Conservation (phyloP, 2,329 filamentous ascomycete species). For the Exserohilum rostratum region DNA sequence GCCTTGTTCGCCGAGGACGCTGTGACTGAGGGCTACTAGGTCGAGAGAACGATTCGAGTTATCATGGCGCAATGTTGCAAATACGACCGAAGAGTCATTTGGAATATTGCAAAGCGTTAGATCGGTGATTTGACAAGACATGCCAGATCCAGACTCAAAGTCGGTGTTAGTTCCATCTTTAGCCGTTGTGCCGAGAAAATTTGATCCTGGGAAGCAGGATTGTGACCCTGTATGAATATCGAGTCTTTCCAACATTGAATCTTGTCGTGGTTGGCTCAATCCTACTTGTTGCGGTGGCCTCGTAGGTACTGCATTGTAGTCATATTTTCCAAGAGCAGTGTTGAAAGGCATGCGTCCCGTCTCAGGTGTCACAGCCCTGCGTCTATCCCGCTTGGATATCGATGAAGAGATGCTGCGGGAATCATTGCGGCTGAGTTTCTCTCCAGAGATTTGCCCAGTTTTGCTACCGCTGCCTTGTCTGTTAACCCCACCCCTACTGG, state of each 20-base stretch:
- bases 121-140: slow-evolving; percentile 4
- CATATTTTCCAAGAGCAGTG: slow-evolving; percentile 6
- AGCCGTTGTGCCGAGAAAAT: background rate
- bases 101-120: slow-evolving; percentile 2
- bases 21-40: background rate
- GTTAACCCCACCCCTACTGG: background rate
- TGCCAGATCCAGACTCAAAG: background rate
- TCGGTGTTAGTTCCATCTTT: background rate
- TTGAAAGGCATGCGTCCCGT: slow-evolving; percentile 2
- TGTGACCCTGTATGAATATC: background rate
- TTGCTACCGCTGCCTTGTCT: slow-evolving; percentile 4
- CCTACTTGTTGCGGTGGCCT: slow-evolving; percentile 2
- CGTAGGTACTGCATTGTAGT: slow-evolving; percentile 4
- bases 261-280: background rate
- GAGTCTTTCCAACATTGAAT: background rate
- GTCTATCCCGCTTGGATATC: background rate
- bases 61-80: background rate
- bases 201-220: background rate
- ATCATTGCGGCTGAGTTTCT: slow-evolving; percentile 2
- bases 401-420: background rate
- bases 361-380: background rate
- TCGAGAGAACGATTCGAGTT: background rate
- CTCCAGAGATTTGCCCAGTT: background rate
- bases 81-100: slow-evolving; percentile 1
- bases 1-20: slow-evolving; percentile 1